Evolutionary conservation across 345 rosid species (phyloP).

Genomic region (Brassica rapa): DNA sequence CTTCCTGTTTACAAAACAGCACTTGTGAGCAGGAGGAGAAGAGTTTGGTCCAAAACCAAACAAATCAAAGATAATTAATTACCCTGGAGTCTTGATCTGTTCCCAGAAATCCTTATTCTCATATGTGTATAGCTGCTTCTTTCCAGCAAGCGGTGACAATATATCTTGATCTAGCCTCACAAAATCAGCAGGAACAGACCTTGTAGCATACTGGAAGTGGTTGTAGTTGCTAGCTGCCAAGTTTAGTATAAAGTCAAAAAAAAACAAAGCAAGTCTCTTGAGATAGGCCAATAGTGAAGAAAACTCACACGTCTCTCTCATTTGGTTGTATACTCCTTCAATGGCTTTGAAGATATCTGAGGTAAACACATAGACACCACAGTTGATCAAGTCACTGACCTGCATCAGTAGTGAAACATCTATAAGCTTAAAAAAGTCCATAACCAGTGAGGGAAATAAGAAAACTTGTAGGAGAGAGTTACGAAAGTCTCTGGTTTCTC

Average conservation of each 20-base stretch:
- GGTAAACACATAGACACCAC: conserved; percentile 78
- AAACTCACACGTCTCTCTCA: conserved; percentile 63
- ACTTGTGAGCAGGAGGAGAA: neutral
- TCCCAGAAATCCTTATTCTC: conserved; percentile 85
- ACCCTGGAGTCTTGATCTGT: conserved; percentile 92
- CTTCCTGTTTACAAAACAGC: conserved; percentile 43
- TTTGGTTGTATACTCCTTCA: conserved; percentile 51
- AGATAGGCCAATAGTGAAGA: neutral
- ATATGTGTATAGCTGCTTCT: conserved; percentile 72
- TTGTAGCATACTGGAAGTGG: conserved; percentile 69
- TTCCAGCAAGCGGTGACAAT: conserved; percentile 86
- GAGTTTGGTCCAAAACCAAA: neutral
- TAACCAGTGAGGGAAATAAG: neutral
- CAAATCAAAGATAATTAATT: conserved; percentile 34
- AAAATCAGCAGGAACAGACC: conserved; percentile 70
- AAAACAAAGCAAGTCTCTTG: conserved; percentile 7
- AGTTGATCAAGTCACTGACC: conserved; percentile 85
- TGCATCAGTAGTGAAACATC: conserved; percentile 37
- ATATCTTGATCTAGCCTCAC: conserved; percentile 93
- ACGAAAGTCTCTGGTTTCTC: conserved; percentile 96
- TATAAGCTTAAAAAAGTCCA: conserved; percentile 9
- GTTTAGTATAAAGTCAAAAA: neutral
- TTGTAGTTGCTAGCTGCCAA: conserved; percentile 70
- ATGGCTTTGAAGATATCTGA: conserved; percentile 67
- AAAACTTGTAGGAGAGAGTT: conserved; percentile 32